Base-by-base conservation (phyloP, 352 stramenopile species). In the Globisporangium camurandrum region DNA sequence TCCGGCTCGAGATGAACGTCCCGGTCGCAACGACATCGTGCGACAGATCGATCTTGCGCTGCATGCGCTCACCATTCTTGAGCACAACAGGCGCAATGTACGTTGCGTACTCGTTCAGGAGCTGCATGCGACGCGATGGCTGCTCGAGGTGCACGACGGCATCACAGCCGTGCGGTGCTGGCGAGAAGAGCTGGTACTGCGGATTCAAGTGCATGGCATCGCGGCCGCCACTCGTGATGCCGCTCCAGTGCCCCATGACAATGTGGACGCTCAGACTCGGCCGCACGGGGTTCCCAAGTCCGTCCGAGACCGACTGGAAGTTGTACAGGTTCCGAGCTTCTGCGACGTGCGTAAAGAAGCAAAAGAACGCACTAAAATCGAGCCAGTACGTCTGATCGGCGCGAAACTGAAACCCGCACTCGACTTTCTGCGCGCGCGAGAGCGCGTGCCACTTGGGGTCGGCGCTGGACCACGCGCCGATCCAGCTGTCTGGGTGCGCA, bases 1-100 rank as follows among this genome's bases (percentile, higher is more conserved):
- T 90, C 34, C 81, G 78, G 61, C 84, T 93, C 27, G 81, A 93
- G 45, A 93, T 89, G 53, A 93, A 93, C 11, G 79, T 93, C 30
- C 82, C 82, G 4, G 72, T 91, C 41, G 79, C 71, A 23, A 93
- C 59, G 10, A 93, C 73, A 47, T 93, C 79, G 27, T 79, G 64
- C 10, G 64, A 78, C n/a, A 93, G 51, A 50, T 93, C 82, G 54
- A 93, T 87, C 50, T 93, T 93, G 44, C 82, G 78, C 46, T 75
- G 66, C 43, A 69, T 65, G 11, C 66, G 64, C 47, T 78, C 67
- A 4, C 75, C 82, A 54, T 90, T 75, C 47, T 82, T 84, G 12
- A 88, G 69, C n/a, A 93, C 71, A 43, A 93, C 66, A 0, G 79
- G 81, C 10, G 81, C 75, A 45, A 93, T 80, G 56, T 86, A 93